Base-by-base conservation (phyloP, 2,329 filamentous ascomycete species). In the Aspergillus amoenus region DNA sequence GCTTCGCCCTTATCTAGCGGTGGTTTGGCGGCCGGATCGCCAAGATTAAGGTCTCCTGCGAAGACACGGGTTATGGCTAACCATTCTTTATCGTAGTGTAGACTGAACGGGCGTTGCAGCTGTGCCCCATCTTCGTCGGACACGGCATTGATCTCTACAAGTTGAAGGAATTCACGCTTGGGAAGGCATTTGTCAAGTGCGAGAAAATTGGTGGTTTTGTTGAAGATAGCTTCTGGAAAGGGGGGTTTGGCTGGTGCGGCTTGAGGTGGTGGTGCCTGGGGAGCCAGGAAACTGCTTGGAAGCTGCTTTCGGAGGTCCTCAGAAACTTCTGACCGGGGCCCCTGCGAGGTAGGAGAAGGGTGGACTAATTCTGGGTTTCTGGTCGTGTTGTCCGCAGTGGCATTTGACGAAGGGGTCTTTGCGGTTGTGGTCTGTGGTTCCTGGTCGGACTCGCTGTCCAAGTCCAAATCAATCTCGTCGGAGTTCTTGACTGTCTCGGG, bases 51-150 rank as follows among this genome's bases (percentile, higher is more conserved):
- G 41, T 85, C 81, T 3, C 79, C 66, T 41, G 89, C 85, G 68
- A 97, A 95, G 7, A 87, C 88, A 42, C 93, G 89, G 12, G 88
- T 93, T 62, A 99, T 97, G 42, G 94, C 89, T 7, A 99, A 86
- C 93, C 93, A 99, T 76, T 99, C 94, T 11, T 88, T 85, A 72
- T 99, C 94, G 70, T 99, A 97, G 47, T 86, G 79, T 0, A 97
- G 80, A 11, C 77, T 79, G 64, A 85, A 83, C 1, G 86, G 85
- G 2, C 78, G 74, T 15, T 76, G 30, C 4, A 30, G 15, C 8
- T 59, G 48, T 11, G 47, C 52, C 18, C 46, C 48, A 32, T 61
- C 53, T 4, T 73, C 61, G 0, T 74, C 58, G 15, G 80, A 76
- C 42, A 81, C 68, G 3, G 85, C 79, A 2, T 76, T 68, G 17